Base-by-base conservation (phyloP, 2,329 filamentous ascomycete species). In the Penicillium sp. region DNA sequence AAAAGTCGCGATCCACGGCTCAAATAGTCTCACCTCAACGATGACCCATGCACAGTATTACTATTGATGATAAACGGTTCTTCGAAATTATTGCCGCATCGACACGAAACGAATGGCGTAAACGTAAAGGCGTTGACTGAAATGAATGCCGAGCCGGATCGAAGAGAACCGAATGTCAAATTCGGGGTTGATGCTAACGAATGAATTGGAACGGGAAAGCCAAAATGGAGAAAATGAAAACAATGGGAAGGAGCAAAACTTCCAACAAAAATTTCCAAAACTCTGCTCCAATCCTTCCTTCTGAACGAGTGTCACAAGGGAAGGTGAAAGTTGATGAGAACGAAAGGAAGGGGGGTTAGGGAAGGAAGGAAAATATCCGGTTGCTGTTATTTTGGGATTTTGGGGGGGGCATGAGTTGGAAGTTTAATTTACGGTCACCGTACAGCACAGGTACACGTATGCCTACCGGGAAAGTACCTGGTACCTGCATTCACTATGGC, bases 31-130 rank as follows among this genome's bases (percentile, higher is more conserved):
- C 58, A 73, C 71, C 64, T 67, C 59, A 71, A 65, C 58, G 61
- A 56, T 60, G 50, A 66, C 67, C 64, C 71, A 71, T 73, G 61
- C 70, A 73, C 65, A 29, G 49, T 58, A 62, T 60, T 56, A 59
- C 19, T 42, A 49, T 42, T 44, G 31, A 47, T 61, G 35, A 52
- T 53, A 53, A 48, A 48, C 13, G 31, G 25, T 16, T 23, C 13
- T 26, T 49, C 53, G 42, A 54, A 42, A 51, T 61, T 61, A 62
- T 62, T 59, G 54, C 55, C 60, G 55, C 65, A 67, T 66, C 52
- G 62, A 62, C 57, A 60, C 53, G 44, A 45, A 59, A 48, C 46
- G 53, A 63, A 60, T 58, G 62, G 52, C 44, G 57, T 46, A 33
- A 54, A 42, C 54, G 57, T 57, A 43, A 55, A 26, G 31, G 57